Evolutionary conservation across 2,329 filamentous ascomycete genomes (phyloP).

Genomic region (Colletotrichum somersetense): DNA sequence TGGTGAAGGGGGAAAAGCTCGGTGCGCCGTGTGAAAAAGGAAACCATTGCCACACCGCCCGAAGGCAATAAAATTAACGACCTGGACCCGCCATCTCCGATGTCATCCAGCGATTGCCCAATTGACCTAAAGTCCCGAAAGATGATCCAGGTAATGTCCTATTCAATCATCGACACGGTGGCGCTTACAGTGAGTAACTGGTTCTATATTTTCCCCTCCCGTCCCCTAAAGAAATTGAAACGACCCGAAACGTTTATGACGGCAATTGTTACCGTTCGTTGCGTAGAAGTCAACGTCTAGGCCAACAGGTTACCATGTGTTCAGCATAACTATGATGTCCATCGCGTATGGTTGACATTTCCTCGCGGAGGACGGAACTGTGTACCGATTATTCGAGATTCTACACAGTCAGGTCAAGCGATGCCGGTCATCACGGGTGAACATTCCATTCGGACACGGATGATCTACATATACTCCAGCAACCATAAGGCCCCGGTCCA

Average conservation of each 20-base stretch:
- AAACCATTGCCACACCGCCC: slow-evolving; percentile 24
- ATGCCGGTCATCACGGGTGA: neutral
- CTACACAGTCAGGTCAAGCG: neutral
- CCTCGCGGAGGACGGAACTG: too few relatives aligned
- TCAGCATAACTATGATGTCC: neutral
- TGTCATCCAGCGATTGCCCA: neutral
- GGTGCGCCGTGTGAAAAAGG: slow-evolving; percentile 2
- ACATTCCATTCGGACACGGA: too few relatives aligned
- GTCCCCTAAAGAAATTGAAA: too few relatives aligned
- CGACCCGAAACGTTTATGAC: neutral
- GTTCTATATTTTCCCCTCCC: too few relatives aligned
- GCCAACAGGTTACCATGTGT: neutral
- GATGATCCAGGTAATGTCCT: neutral
- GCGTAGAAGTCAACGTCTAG: neutral
- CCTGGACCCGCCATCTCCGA: neutral
- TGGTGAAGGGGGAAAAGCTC: neutral
- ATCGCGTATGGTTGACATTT: neutral
- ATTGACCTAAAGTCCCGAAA: neutral
- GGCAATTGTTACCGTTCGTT: neutral
- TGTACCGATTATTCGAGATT: too few relatives aligned
- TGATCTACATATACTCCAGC: neutral
- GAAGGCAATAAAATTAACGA: neutral
- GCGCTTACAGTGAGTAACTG: neutral
- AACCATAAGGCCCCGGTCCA: neutral
- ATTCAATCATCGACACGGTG: neutral